Evolutionary conservation across 2,329 filamentous ascomycete species (phyloP).

Genomic region (Botrytis squamosa): DNA sequence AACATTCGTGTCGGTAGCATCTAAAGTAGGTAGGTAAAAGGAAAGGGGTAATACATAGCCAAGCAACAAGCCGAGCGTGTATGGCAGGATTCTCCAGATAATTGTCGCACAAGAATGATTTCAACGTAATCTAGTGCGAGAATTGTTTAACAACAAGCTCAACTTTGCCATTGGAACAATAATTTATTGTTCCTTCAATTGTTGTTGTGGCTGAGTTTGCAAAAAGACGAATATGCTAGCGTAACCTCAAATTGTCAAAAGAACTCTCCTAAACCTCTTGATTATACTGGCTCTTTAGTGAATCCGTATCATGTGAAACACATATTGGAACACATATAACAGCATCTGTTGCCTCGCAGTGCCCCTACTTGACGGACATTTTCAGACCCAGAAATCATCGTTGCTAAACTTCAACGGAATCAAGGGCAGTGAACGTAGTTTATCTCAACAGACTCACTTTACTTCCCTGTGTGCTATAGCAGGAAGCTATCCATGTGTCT

Average conservation of each 20-base stretch:
- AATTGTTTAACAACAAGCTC: background rate
- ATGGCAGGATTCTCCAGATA: background rate
- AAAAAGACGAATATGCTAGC: background rate
- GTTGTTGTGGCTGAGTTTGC: background rate
- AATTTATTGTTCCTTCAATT: background rate
- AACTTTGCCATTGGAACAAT: background rate
- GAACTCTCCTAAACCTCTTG: background rate
- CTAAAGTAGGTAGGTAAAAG: background rate
- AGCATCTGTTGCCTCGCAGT: background rate
- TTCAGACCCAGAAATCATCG: background rate
- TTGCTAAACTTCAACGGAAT: background rate
- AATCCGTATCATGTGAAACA: background rate
- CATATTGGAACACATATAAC: background rate
- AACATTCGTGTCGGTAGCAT: background rate
- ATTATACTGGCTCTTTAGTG: background rate
- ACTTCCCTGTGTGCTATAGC: background rate
- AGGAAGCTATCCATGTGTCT: background rate
- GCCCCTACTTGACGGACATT: background rate
- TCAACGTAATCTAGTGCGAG: background rate
- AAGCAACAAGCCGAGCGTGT: background rate
- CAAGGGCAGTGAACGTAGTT: background rate
- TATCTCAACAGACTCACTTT: background rate
- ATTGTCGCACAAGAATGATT: background rate
- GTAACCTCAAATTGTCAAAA: background rate
- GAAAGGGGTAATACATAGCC: background rate